Base-by-base conservation (phyloP, 805 yeast species). In the Myxozyma mucilagina region DNA sequence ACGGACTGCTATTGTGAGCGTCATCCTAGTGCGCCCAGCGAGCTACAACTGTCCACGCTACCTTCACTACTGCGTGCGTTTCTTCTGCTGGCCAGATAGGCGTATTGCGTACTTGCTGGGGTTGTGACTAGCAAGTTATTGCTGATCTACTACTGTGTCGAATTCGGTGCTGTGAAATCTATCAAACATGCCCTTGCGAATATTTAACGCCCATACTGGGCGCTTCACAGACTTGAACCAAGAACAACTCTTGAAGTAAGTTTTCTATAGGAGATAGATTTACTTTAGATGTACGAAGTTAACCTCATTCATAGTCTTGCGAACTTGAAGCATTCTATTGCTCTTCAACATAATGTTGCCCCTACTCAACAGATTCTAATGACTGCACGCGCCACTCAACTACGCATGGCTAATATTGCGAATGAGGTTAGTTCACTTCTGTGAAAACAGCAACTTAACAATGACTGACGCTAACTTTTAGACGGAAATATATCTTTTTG, bases 161-260 rank as follows among this genome's bases (percentile, higher is more conserved):
- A 41, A 16, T 20, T 10, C 24, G 38, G 31, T 24, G 16, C 34
- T 24, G 29, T 24, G 29, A 24, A 24, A 24, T 24, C n/a, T 35
- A 34, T 31, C 13, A 34, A 16, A 34, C 41, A 61, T 61, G 65
- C 41, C 57, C 29, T 41, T 61, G 31, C 48, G 61, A 14, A 58
- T 63, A 31, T 63, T 42, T 16, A 63, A 63, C 38, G 67, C 67
- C n/a, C 67, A 63, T 44, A 57, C 65, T 32, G 67, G 67, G 16
- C 51, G 61, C 31, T 36, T 49, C 34, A 38, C 47, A 32, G 65
- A 56, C 9, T 29, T 63, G 34, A 54, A 57, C 29, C 55, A 56
- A 16, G 62, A 61, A 42, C 57, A 45, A 49, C 57, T 48, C 32
- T 45, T 61, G 36, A 60, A 44, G 64, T 63, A 47, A 38, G 54